These are phyloP conservation scores for Tubosaeta brunneosetosa DNA, from an alignment of 768 basidiomycete genomes.

Conservation along the genomic window DNA sequence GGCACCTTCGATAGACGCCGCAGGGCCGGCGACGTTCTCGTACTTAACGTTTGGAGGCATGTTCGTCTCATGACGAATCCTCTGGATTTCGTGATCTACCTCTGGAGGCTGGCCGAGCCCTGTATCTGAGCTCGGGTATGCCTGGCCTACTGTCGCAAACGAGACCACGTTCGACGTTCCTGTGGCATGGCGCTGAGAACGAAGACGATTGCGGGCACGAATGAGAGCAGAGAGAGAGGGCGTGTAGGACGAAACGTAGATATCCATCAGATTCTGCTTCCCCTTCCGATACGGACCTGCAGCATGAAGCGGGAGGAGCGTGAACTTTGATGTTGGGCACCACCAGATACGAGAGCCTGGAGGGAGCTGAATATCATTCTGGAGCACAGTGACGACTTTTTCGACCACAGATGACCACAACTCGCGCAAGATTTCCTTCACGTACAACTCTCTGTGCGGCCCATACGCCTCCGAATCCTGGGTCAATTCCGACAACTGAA, in stretches of 20 bases:
- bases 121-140: background rate
- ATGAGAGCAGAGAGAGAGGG: conserved; percentile 1
- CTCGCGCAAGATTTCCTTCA: background rate
- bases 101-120: background rate
- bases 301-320: background rate
- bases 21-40: background rate
- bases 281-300: background rate
- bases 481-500: background rate
- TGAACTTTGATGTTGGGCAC: background rate
- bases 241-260: background rate
- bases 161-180: background rate
- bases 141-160: background rate
- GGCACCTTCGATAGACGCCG: background rate
- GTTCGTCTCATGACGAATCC: background rate
- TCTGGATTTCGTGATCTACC: background rate
- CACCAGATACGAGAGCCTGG: background rate
- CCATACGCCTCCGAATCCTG: background rate
- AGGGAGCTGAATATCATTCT: background rate
- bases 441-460: background rate
- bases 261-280: background rate
- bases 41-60: background rate
- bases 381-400: background rate
- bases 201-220: background rate
- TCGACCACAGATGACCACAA: background rate
- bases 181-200: background rate